Conservation (phyloP, 192 early-diverging fungal species). For the Spizellomyces sp. region DNA sequence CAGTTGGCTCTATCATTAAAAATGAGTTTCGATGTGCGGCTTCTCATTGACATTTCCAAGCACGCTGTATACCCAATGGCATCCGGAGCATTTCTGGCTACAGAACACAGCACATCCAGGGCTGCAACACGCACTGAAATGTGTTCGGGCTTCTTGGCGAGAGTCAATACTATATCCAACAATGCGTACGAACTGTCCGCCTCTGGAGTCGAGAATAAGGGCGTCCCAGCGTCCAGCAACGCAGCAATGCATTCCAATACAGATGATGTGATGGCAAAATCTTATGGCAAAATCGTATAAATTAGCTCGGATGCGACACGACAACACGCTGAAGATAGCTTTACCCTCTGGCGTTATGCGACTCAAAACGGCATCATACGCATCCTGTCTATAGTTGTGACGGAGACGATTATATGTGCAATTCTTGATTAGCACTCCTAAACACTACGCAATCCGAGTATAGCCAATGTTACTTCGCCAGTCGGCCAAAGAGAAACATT, state of each 20-base stretch:
- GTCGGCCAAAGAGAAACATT: background rate
- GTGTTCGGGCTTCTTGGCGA: constrained; percentile 9
- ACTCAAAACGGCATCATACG: background rate
- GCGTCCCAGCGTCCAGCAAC: constrained; percentile 25
- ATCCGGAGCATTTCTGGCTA: constrained; percentile 26
- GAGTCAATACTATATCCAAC: background rate
- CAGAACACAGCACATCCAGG: constrained; percentile 31
- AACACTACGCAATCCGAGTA: constrained; percentile 13
- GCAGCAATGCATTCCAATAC: constrained; percentile 24
- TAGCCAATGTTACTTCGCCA: background rate
- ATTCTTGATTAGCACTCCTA: constrained; percentile 22
- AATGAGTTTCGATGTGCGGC: background rate
- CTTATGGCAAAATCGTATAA: constrained; percentile 7
- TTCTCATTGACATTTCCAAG: background rate
- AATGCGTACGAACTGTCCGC: background rate
- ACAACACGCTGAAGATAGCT: background rate
- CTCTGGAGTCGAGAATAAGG: constrained; percentile 6
- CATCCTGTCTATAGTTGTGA: constrained; percentile 12
- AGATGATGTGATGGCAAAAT: constrained; percentile 24
- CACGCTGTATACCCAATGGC: background rate
- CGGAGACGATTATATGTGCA: constrained; percentile 39
- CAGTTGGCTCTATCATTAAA: background rate
- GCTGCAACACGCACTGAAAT: constrained; percentile 24
- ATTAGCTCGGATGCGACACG: background rate
- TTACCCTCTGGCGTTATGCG: constrained; percentile 18